Evolutionary conservation across 192 early-diverging fungal species (phyloP).

Genomic region (Haplosporangium gracile): DNA sequence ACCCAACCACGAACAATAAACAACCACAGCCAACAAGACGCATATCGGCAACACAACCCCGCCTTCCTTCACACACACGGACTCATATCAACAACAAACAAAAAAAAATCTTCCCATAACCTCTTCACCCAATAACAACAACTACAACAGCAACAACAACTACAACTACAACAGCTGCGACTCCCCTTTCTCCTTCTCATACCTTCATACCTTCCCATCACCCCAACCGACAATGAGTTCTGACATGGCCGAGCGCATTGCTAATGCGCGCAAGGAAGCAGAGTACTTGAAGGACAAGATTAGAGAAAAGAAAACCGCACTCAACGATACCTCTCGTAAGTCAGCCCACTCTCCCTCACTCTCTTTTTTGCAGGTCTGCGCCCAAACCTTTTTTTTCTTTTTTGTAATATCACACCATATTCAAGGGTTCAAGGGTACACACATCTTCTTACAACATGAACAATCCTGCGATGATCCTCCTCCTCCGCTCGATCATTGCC

Average conservation of each 20-base stretch:
- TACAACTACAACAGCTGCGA: not conserved
- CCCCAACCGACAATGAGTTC: constrained; percentile 30
- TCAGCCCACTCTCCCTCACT: constrained; percentile 17
- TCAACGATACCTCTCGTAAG: constrained; percentile 96
- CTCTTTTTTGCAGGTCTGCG: constrained; percentile 7
- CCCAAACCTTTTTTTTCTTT: constrained; percentile 43
- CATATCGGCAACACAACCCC: not conserved
- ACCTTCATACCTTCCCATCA: not conserved
- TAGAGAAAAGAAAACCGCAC: constrained; percentile 92
- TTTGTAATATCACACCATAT: not conserved
- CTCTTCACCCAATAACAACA: not conserved
- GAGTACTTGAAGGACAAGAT: constrained; percentile 93
- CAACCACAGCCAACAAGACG: not conserved
- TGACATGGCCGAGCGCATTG: constrained; percentile 93
- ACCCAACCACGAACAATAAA: not conserved
- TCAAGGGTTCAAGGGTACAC: not conserved
- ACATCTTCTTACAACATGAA: not conserved
- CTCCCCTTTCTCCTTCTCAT: not conserved
- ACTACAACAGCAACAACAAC: not conserved
- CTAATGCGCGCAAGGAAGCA: constrained; percentile 92
- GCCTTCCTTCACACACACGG: not conserved
- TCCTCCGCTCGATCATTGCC: not conserved
- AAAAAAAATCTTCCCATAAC: too few species aligned
- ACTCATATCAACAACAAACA: not conserved
- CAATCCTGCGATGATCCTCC: not conserved